Evolutionary conservation across 2,329 filamentous ascomycete genomes (phyloP).

Genomic region (Domatiomyces globalis): DNA sequence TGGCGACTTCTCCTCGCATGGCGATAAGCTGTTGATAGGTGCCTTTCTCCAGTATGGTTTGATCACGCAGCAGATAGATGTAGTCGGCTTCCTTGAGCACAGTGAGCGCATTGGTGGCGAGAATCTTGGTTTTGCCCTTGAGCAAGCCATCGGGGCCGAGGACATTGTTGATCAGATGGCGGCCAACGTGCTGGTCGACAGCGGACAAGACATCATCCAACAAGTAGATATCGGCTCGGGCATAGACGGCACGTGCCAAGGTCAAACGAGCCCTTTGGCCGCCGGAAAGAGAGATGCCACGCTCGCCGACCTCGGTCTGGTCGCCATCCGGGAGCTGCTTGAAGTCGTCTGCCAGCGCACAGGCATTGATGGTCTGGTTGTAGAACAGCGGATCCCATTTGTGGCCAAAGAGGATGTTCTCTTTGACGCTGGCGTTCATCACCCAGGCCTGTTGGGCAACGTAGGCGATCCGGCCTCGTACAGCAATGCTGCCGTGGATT

Average conservation of each 20-base stretch:
- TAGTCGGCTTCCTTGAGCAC: constrained; percentile 81
- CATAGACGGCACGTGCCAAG: constrained; percentile 85
- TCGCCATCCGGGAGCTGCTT: constrained; percentile 86
- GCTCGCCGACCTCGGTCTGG: constrained; percentile 89
- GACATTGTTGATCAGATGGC: constrained; percentile 88
- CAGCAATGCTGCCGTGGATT: constrained; percentile 62
- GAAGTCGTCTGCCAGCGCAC: constrained; percentile 83
- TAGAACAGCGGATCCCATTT: constrained; percentile 90
- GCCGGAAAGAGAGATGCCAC: constrained; percentile 88
- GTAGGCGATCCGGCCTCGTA: constrained; percentile 75
- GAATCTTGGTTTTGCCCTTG: constrained; percentile 70
- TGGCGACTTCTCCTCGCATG: constrained; percentile 81
- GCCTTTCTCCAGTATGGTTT: constrained; percentile 70
- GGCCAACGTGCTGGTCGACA: constrained; percentile 94
- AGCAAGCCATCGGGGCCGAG: constrained; percentile 74
- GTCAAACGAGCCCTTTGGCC: constrained; percentile 92
- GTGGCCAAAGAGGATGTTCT: constrained; percentile 95
- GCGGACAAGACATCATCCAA: constrained; percentile 90
- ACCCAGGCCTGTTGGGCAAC: constrained; percentile 91
- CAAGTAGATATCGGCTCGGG: constrained; percentile 88
- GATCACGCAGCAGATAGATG: constrained; percentile 71
- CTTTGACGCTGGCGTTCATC: constrained; percentile 92
- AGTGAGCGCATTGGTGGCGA: constrained; percentile 90
- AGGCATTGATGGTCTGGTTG: constrained; percentile 80
- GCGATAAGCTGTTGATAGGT: constrained; percentile 84